phyloP scores from a whole-genome alignment of 2,329 filamentous ascomycete genomes.

The Aspergillus ochraceoroseus region DNA sequence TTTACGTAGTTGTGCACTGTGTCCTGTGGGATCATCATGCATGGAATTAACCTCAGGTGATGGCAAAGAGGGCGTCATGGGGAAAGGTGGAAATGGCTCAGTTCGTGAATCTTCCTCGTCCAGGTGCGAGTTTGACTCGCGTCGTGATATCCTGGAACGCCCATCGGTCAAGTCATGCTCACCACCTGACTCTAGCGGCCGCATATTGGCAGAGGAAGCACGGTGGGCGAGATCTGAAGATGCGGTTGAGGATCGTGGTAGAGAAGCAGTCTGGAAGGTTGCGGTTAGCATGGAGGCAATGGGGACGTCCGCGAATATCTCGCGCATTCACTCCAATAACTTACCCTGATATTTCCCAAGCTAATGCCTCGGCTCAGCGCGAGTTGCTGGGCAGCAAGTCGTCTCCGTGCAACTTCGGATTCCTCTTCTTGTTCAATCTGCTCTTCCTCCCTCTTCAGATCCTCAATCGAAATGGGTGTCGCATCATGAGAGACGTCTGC shows the following conservation, averaged over 20 bases:
- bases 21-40: too few species aligned
- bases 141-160: slow-evolving; percentile 10
- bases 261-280: slow-evolving; percentile 12
- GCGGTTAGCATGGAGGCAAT: slow-evolving; percentile 2
- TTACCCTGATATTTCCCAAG: slow-evolving; percentile 30
- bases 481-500: slow-evolving; percentile 29
- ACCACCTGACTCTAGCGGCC: slow-evolving; percentile 13
- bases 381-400: slow-evolving; percentile 52
- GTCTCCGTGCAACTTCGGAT: slow-evolving; percentile 48
- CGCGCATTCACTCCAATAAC: too few species aligned
- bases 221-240: slow-evolving; percentile 7
- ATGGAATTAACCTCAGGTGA: too few species aligned
- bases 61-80: slow-evolving; percentile 17
- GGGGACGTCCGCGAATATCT: too few species aligned
- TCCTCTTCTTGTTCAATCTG: slow-evolving; percentile 53
- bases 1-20: neutral
- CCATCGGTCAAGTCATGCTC: slow-evolving; percentile 8
- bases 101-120: slow-evolving; percentile 21
- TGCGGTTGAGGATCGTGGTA: slow-evolving; percentile 10
- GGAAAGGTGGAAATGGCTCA: slow-evolving; percentile 37
- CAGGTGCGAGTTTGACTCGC: slow-evolving; percentile 15
- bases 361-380: slow-evolving; percentile 52
- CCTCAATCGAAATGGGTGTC: slow-evolving; percentile 48
- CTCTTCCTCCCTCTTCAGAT: slow-evolving; percentile 57
- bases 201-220: slow-evolving; percentile 10